Conservation (phyloP, 2,329 filamentous ascomycete genomes). For the Verticillium tricorpus region DNA sequence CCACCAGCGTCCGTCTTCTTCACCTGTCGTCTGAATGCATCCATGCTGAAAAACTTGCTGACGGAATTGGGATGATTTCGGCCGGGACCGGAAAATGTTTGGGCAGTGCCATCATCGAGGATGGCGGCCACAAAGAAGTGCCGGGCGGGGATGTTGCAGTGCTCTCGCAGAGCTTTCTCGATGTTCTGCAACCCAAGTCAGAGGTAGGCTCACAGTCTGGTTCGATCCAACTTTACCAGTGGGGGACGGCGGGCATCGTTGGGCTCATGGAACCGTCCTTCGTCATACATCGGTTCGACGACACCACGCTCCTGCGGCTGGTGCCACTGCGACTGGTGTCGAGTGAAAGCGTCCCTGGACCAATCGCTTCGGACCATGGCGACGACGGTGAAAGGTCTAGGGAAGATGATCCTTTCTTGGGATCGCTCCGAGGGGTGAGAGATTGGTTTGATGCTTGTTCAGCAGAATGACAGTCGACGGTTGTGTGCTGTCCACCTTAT, state of each 20-base stretch:
- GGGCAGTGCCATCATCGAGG: conserved; percentile 40
- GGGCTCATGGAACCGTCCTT: conserved; percentile 8
- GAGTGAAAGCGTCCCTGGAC: conserved; percentile 32
- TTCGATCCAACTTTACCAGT: conserved; percentile 5
- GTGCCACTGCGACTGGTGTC: conserved; percentile 23
- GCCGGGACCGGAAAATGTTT: conserved; percentile 41
- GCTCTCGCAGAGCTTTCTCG: conserved; percentile 43
- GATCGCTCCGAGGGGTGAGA: neutral
- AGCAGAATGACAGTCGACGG: neutral
- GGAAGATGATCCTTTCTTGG: neutral
- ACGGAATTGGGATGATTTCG: conserved; percentile 25
- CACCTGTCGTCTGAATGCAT: conserved; percentile 19
- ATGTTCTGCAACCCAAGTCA: conserved; percentile 35
- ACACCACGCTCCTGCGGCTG: conserved; percentile 19
- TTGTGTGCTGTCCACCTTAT: neutral
- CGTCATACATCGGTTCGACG: conserved; percentile 9
- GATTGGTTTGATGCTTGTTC: neutral
- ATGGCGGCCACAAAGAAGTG: conserved; percentile 49
- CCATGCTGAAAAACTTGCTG: neutral
- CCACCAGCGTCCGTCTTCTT: conserved; percentile 33
- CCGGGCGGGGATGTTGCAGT: conserved; percentile 46
- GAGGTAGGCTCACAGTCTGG: neutral
- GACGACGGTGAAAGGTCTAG: neutral
- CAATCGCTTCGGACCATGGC: conserved; percentile 23
- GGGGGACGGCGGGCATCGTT: conserved; percentile 12